Conservation (phyloP, 768 basidiomycete species). For the Myochromella boudieri region DNA sequence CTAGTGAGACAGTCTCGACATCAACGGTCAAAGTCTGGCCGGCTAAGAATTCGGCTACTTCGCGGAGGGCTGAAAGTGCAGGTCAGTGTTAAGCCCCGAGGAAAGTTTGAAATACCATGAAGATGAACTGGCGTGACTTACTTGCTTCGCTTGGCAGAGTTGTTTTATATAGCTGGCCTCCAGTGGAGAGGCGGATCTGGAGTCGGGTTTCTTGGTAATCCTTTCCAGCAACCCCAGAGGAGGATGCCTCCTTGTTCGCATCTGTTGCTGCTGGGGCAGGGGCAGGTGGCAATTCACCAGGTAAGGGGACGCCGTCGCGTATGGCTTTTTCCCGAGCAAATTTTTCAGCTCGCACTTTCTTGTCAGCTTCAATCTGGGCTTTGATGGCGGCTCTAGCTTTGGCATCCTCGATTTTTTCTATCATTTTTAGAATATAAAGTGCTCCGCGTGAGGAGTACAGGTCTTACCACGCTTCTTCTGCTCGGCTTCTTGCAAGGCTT, state of each 20-base stretch:
- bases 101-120: background rate
- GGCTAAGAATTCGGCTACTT: constrained; percentile 87
- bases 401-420: constrained; percentile 90
- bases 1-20: constrained; percentile 76
- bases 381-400: constrained; percentile 85
- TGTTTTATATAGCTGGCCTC: constrained; percentile 78
- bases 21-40: constrained; percentile 67
- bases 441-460: background rate
- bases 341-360: constrained; percentile 84
- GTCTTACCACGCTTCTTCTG: constrained; percentile 71
- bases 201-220: constrained; percentile 88
- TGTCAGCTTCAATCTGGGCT: constrained; percentile 94
- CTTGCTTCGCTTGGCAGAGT: constrained; percentile 79
- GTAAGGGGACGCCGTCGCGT: constrained; percentile 65
- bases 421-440: background rate
- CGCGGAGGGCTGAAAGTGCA: constrained; percentile 59
- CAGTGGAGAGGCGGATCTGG: constrained; percentile 84
- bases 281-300: constrained; percentile 30
- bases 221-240: constrained; percentile 52
- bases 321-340: constrained; percentile 89
- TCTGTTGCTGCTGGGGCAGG: constrained; percentile 24
- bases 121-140: constrained; percentile 34
- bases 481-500: constrained; percentile 81
- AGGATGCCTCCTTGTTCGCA: constrained; percentile 33
- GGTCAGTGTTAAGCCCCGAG: background rate